Base-by-base conservation (phyloP, 345 rosid species). In the Dipteronia sinensis region DNA sequence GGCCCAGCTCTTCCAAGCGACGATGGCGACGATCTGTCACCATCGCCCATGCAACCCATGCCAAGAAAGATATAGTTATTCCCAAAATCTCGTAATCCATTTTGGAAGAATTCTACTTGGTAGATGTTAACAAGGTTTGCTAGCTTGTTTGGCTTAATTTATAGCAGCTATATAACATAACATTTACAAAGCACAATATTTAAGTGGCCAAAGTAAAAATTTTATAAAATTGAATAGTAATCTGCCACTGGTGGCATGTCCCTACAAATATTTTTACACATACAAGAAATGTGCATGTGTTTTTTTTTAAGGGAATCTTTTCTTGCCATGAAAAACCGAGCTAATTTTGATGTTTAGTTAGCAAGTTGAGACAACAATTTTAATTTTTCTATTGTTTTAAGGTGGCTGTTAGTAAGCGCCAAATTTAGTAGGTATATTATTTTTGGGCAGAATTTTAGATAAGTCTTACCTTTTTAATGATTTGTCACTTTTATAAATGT, bases 31-130 rank as follows among this genome's bases (percentile, higher is more conserved):
- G 81, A 61, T 83, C 81, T 1, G 83, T 81, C 80, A 62, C 40
- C 74, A 78, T 55, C 38, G 83, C 89, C 88, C 83, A 86, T 56
- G 72, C 64, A 69, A 84, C 75, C 85, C 87, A 88, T 51, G 83
- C 15, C 68, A 90, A 61, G 16, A 89, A n/a, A 19, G 83, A 79
- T 22, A 84, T 20, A 7, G 68, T n/a, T 51, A 87, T 25, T 20
- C 84, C 87, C 22, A 73, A 15, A 29, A 85, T 69, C 61, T 74
- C 86, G 27, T 13, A 77, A 12, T 88, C 86, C 87, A 90, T 87
- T 16, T 20, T n/a, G 44, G 10, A 34, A 22, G 17, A 55, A 44
- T 11, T 63, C 19, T 61, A 2, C 65, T 40, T 23, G 22, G 12
- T 49, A 19, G 2, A 6, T 25, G 49, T 55, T 69, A 42, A 42